A percentile compares a stretch with the other conserved stretches of the same genome.
Evolutionary conservation across 805 yeast genomes (phyloP).

Genomic region (Pichia ethanolica): DNA sequence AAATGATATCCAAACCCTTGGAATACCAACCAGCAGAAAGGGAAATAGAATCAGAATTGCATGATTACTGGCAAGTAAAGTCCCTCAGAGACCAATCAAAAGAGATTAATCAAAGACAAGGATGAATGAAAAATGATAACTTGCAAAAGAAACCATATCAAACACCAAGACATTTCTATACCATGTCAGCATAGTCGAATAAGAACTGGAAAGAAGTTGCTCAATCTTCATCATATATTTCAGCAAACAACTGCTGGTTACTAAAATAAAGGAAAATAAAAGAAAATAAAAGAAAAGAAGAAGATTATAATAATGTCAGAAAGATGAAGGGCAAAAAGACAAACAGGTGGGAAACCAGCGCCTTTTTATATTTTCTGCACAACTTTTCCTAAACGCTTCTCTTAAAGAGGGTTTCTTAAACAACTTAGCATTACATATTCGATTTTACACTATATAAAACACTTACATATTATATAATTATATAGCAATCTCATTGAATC

Average conservation of each 20-base stretch:
- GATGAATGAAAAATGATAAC: slow-evolving; percentile 27
- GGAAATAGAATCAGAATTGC: slow-evolving; percentile 44
- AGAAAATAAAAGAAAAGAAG: no score
- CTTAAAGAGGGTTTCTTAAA: slow-evolving; percentile 4
- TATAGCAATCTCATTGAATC: slow-evolving; percentile 34
- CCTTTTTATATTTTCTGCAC: background rate
- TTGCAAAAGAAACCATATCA: slow-evolving; percentile 24
- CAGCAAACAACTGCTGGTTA: slow-evolving; percentile 9
- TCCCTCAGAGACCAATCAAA: slow-evolving; percentile 32
- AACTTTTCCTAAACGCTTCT: background rate
- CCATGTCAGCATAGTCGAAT: slow-evolving; percentile 94
- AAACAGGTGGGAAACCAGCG: background rate
- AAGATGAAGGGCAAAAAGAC: background rate
- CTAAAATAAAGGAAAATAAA: no score
- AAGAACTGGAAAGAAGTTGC: slow-evolving; percentile 88
- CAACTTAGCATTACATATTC: no score
- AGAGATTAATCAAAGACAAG: slow-evolving; percentile 25
- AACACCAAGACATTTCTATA: slow-evolving; percentile 40
- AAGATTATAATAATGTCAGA: background rate
- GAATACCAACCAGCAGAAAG: slow-evolving; percentile 8
- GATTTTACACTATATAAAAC: no score
- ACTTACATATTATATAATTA: no score
- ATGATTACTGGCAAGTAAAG: slow-evolving; percentile 81
- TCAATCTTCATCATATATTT: slow-evolving; percentile 28
- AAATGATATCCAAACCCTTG: slow-evolving; percentile 1